A percentile compares a stretch with the other conserved stretches of the same genome.
Evolutionary conservation across 768 basidiomycete genomes (phyloP).

Genomic region (Kwoniella mangroviensis): DNA sequence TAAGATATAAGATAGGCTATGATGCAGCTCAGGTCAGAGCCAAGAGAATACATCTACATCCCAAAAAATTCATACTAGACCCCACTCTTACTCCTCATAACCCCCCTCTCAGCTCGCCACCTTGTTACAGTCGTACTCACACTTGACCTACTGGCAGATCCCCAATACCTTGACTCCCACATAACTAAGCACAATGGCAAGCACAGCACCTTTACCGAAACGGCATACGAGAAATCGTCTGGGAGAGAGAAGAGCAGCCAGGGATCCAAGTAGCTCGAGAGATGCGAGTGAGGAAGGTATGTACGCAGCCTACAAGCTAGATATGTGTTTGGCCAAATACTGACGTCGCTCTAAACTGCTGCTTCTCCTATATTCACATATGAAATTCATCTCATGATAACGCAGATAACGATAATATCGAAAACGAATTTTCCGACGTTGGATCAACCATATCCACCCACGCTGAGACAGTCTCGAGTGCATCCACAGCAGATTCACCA

Average conservation of each 20-base stretch:
- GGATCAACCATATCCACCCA: constrained; percentile 42
- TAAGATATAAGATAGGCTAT: too few species aligned
- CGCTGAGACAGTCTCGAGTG: constrained; percentile 21
- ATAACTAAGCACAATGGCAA: constrained; percentile 16
- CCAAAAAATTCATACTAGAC: background rate
- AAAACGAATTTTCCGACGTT: constrained; percentile 46
- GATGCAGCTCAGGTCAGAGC: background rate
- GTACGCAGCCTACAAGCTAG: constrained; percentile 12
- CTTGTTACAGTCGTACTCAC: background rate
- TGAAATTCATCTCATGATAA: background rate
- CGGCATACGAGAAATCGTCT: constrained; percentile 33
- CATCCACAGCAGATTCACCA: constrained; percentile 29
- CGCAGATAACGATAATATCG: constrained; percentile 20
- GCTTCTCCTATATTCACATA: too few species aligned
- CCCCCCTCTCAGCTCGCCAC: too few species aligned
- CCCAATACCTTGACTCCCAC: background rate
- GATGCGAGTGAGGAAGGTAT: constrained; percentile 59
- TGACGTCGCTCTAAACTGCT: too few species aligned
- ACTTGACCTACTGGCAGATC: background rate
- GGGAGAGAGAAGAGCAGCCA: constrained; percentile 37
- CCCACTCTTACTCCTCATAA: background rate
- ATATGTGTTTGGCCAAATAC: background rate
- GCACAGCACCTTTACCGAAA: constrained; percentile 25
- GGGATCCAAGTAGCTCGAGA: constrained; percentile 45
- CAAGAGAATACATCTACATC: background rate